Percentiles rank a stretch among this genome's conserved stretches.
Evolutionary conservation across 257 asterid species (phyloP).

Genomic region (Solanum okadae): DNA sequence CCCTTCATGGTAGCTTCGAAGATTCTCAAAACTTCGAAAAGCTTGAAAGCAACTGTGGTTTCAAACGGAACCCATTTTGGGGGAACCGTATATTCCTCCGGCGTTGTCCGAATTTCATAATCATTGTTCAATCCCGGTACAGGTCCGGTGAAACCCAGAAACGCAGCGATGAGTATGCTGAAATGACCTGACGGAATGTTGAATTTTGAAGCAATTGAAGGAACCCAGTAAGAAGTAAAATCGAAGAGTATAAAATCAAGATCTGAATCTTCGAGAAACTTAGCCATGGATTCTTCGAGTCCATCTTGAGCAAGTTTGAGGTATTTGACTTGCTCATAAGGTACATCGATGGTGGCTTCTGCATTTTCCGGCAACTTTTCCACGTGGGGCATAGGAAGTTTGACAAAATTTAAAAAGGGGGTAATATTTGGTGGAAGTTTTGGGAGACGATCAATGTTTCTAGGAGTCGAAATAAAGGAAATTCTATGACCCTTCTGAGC

Average conservation of each 20-base stretch:
- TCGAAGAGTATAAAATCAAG: conserved; percentile 25
- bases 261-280: conserved; percentile 4
- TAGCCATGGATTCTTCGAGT: conserved; percentile 8
- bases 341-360: conserved; percentile 21
- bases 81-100: conserved; percentile 14
- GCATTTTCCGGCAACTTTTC: conserved; percentile 14
- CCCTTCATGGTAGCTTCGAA: background rate
- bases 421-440: conserved; percentile 24
- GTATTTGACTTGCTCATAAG: conserved; percentile 17
- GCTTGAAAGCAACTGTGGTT: conserved; percentile 12
- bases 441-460: conserved; percentile 52
- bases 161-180: conserved; percentile 3
- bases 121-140: background rate
- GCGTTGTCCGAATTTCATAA: background rate
- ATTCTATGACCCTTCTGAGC: conserved; percentile 44
- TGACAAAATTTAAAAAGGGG: conserved; percentile 16
- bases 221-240: conserved; percentile 19
- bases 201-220: conserved; percentile 5
- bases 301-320: conserved; percentile 23
- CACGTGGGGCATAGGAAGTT: conserved; percentile 20
- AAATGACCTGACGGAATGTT: background rate
- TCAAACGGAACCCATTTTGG: conserved; percentile 27
- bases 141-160: conserved; percentile 3
- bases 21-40: conserved; percentile 7
- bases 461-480: conserved; percentile 44